Evolutionary conservation across 768 basidiomycete genomes (phyloP).

Genomic region (Amanita molliuscula): DNA sequence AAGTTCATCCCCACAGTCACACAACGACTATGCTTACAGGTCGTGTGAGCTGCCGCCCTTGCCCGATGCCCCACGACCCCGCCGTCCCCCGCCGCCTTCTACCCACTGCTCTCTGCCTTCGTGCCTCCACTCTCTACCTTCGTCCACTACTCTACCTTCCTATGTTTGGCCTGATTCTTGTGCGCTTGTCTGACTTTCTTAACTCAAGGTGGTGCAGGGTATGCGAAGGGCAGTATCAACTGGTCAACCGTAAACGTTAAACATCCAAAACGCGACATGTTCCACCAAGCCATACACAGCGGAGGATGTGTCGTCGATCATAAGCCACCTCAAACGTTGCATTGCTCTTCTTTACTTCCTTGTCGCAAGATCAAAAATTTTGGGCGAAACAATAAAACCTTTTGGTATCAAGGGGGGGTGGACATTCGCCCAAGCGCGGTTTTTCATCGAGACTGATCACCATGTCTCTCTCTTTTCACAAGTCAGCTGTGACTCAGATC

Average conservation of each 20-base stretch:
- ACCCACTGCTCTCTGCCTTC: too few species aligned
- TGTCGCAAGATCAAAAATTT: constrained; percentile 32
- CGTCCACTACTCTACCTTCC: too few species aligned
- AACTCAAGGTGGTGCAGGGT: constrained; percentile 18
- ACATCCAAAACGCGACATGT: constrained; percentile 34
- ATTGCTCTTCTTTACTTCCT: neutral
- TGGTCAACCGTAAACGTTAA: constrained; percentile 44
- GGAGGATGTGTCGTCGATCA: constrained; percentile 39
- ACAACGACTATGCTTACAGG: too few species aligned
- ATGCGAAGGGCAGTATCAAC: constrained; percentile 32
- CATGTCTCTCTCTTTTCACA: constrained; percentile 38
- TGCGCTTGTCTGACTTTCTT: neutral
- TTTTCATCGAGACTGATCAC: constrained; percentile 55
- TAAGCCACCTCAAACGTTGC: constrained; percentile 16
- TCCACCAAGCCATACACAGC: constrained; percentile 48
- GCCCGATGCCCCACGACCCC: too few species aligned
- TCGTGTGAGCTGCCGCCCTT: too few species aligned
- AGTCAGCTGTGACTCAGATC: constrained; percentile 27
- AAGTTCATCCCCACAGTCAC: too few species aligned
- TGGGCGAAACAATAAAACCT: constrained; percentile 32
- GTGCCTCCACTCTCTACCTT: too few species aligned
- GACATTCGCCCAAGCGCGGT: constrained; percentile 42
- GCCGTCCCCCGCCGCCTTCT: too few species aligned
- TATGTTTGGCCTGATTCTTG: neutral
- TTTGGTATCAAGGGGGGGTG: constrained; percentile 62